Base-by-base conservation (phyloP, 495 filamentous ascomycete species). In the Thozetella sp. region DNA sequence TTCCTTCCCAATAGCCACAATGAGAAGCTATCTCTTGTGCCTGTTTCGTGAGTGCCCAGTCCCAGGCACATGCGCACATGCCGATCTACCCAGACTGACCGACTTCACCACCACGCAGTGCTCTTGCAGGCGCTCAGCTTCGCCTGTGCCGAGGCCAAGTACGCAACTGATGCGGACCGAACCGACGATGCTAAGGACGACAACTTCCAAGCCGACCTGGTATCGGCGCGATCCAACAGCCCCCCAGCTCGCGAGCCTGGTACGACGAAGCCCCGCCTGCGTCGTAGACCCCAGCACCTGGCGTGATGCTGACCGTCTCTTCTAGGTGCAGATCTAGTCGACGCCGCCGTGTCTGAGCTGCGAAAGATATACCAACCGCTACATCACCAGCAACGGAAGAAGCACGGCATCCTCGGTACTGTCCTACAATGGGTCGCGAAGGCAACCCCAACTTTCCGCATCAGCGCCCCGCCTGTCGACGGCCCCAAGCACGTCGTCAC, bases 321-420 rank as follows among this genome's bases (percentile, higher is more conserved):
- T 19, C 10, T 54, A 79, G 79, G 77, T 48, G 75, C 72, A 66
- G 76, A 79, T 4, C 73, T 79, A 19, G 76, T 81, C 37, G 71
- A 73, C 34, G 67, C 74, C 6, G 79, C 79, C 17, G 66, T 79
- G 61, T 55, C 45, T 54, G 74, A 78, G 34, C 61, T 82, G 10
- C 72, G 71, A 60, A 78, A 77, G 65, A 67, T 80, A 24, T 66
- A 74, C 55, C 56, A 67, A n/a, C 71, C 74, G 0, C 53, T 66
- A 0, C 69, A 74, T 55, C 60, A 72, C 54, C 69, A 69, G 37
- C 51, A 65, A 19, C 75, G 71, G 50, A 79, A 75, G 59, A 67
- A 70, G 26, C 56, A 64, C 17, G 73, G 78, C 37, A 40, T 81
- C 53, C 63, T 81, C 43, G 69, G 64, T n/a, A 66, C 68, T 12